phyloP scores from a whole-genome alignment of 1,284 basidiomycete species.

The Marasmius fiardii region DNA sequence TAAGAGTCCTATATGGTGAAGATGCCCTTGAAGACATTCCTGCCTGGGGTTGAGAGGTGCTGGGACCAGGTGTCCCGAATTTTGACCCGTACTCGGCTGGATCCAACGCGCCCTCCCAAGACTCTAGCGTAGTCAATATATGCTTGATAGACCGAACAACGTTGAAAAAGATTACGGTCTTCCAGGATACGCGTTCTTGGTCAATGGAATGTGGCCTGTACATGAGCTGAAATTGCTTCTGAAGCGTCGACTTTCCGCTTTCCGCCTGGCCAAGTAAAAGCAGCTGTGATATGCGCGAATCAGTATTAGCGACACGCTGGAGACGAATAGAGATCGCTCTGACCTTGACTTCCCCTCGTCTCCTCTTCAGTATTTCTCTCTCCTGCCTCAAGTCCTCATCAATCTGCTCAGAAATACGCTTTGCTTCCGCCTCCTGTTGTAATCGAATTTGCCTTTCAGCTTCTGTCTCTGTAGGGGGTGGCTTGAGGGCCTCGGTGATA shows the following conservation, averaged over 20 bases:
- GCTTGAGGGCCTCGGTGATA: conserved; percentile 62
- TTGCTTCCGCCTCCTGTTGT: conserved; percentile 65
- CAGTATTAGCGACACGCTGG: not conserved
- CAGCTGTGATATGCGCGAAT: conserved; percentile 38
- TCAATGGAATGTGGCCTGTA: conserved; percentile 76
- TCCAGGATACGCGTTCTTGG: conserved; percentile 75
- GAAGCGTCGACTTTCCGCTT: conserved; percentile 78
- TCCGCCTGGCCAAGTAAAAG: conserved; percentile 79
- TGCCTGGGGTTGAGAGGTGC: conserved; percentile 3
- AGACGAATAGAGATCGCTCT: not conserved
- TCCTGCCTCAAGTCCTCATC: conserved; percentile 75
- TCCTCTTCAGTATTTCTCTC: conserved; percentile 57
- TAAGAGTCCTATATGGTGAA: conserved; percentile 8
- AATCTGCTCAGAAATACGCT: conserved; percentile 71
- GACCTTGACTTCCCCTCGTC: conserved; percentile 74
- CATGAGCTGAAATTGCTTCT: conserved; percentile 85
- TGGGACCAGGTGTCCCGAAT: conserved; percentile 5
- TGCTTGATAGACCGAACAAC: conserved; percentile 73
- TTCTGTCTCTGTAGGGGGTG: conserved; percentile 64
- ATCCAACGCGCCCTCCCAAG: conserved; percentile 60
- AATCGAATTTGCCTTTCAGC: conserved; percentile 57
- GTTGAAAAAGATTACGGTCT: conserved; percentile 81
- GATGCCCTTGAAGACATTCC: conserved; percentile 7
- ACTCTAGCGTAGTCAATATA: conserved; percentile 67
- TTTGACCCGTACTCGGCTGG: conserved; percentile 33